phyloP scores from a whole-genome alignment of 2,329 filamentous ascomycete genomes.

The Didymella segeticola region DNA sequence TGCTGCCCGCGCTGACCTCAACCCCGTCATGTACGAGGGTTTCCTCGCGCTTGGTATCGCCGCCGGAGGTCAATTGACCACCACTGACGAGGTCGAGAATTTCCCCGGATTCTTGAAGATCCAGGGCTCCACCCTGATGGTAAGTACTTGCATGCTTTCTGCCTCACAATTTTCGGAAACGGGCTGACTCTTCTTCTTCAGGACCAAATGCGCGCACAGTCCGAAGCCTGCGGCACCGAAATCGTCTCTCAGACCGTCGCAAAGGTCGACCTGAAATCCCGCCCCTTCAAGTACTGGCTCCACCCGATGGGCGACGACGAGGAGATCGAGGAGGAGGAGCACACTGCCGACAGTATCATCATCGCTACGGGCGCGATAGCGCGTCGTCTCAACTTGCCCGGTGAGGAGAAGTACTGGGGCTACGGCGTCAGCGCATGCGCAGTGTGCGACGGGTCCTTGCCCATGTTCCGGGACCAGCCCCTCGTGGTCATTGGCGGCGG shows the following conservation, averaged over 20 bases:
- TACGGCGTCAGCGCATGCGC: constrained; percentile 95
- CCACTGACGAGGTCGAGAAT: constrained; percentile 98
- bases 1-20: constrained; percentile 89
- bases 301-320: constrained; percentile 80
- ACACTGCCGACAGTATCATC: constrained; percentile 92
- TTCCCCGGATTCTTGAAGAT: constrained; percentile 94
- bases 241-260: constrained; percentile 93
- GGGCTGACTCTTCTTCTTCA: constrained; percentile 44
- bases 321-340: constrained; percentile 68
- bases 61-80: constrained; percentile 94
- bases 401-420: constrained; percentile 97
- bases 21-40: constrained; percentile 95
- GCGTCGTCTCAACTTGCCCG: constrained; percentile 78
- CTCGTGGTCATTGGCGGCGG: constrained; percentile 95
- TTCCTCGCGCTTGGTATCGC: constrained; percentile 98
- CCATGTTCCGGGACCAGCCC: constrained; percentile 96
- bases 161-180: too few species aligned
- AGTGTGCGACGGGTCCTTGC: constrained; percentile 95
- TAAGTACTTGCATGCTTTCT: constrained; percentile 44
- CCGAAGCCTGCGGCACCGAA: constrained; percentile 87
- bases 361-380: constrained; percentile 96
- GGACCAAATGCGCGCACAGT: constrained; percentile 93
- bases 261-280: constrained; percentile 79
- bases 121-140: constrained; percentile 87
- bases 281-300: constrained; percentile 88